Conservation (phyloP, 1,284 basidiomycete species). For the Microbotryomycetes sp. region DNA sequence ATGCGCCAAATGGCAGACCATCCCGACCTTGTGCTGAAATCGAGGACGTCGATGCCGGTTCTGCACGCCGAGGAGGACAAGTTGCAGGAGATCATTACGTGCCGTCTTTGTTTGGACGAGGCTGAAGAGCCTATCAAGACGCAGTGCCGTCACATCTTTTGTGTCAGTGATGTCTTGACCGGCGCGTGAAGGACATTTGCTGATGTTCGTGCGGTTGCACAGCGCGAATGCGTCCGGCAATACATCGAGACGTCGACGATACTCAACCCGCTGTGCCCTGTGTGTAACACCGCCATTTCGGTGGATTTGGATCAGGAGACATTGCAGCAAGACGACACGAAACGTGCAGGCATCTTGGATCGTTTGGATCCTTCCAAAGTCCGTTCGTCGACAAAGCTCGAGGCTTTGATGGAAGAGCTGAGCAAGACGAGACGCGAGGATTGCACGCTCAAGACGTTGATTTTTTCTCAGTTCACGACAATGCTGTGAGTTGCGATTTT, state of each 20-base stretch:
- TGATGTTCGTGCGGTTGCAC: constrained; percentile 46
- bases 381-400: constrained; percentile 94
- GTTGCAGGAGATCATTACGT: constrained; percentile 54
- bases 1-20: constrained; percentile 74
- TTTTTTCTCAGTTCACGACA: constrained; percentile 90
- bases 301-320: constrained; percentile 89
- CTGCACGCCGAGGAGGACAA: constrained; percentile 54
- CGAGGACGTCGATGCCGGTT: constrained; percentile 37
- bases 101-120: constrained; percentile 91
- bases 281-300: constrained; percentile 57
- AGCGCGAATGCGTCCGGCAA: constrained; percentile 91
- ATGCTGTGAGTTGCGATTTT: constrained; percentile 50
- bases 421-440: constrained; percentile 75
- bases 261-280: constrained; percentile 76
- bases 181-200: background rate
- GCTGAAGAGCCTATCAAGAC: constrained; percentile 91
- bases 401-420: constrained; percentile 91
- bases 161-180: constrained; percentile 14
- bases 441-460: constrained; percentile 89
- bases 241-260: constrained; percentile 72
- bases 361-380: constrained; percentile 80
- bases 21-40: constrained; percentile 83
- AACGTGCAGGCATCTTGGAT: constrained; percentile 84
- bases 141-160: constrained; percentile 78
- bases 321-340: constrained; percentile 67